Base-by-base conservation (phyloP, 306 rosid genomes). In the Cyamopsis tetragonoloba region DNA sequence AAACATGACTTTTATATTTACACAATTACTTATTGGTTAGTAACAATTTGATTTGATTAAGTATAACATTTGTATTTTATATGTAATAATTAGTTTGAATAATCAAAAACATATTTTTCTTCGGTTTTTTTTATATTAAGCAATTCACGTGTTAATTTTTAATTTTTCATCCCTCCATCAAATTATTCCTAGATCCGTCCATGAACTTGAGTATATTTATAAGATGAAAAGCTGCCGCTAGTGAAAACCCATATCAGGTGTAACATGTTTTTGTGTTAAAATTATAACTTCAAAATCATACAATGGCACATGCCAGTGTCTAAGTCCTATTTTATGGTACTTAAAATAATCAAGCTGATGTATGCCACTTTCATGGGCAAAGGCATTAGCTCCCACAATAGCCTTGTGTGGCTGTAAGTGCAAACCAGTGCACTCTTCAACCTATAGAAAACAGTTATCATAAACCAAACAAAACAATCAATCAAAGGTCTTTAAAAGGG, bases 281-380 rank as follows among this genome's bases (percentile, higher is more conserved):
- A 34, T 26, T 72, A 43, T 41, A 66, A 53, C 39, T 28, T 12
- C 32, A 54, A 35, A 10, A 41, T 30, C 34, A 11, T 35, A 56
- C 51, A 68, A 44, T 0, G 13, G 17, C 27, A 37, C 24, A 38
- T 53, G 62, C 9, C 34, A 2, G 64, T 10, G 37, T 62, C 13
- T 57, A 26, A 28, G 8, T 50, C 53, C 60, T 34, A 43, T 22
- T 50, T 30, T 18, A 28, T 31, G 30, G 64, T 48, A 48, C 32
- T 44, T 30, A 53, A n/a, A 27, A 46, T 12, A 10, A 60, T 83
- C 46, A 85, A 92, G 97, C 97, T 95, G 99, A 73, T 95, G 99
- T 85, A 95, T 95, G 67, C 99, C 99, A 81, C 99, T 95, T 82
- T 88, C 97, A 81, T 95, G 99, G 42, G 97, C 99, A 66, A 90